Evolutionary conservation across 2,329 filamentous ascomycete genomes (phyloP).

Genomic region (Aotearoamyces nothofagi): DNA sequence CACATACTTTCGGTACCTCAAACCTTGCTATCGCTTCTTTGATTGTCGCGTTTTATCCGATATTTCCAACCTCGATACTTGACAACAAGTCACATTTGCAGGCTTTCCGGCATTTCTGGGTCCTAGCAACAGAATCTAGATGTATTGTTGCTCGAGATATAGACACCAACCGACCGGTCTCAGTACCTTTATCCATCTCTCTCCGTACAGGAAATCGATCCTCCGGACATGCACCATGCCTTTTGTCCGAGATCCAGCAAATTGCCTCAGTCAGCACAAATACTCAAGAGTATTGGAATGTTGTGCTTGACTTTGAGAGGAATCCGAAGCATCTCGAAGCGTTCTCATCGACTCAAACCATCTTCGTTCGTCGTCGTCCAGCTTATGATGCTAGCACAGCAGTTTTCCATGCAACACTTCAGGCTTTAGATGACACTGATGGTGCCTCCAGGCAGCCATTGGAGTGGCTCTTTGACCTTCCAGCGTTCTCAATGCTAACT

Average conservation of each 20-base stretch:
- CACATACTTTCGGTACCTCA: constrained; percentile 78
- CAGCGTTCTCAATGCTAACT: constrained; percentile 35
- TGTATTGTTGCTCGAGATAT: constrained; percentile 82
- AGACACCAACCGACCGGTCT: constrained; percentile 66
- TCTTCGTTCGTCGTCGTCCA: constrained; percentile 45
- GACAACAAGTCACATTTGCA: constrained; percentile 93
- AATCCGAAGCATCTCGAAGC: constrained; percentile 38
- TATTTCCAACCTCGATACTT: constrained; percentile 77
- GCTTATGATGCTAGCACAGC: constrained; percentile 37
- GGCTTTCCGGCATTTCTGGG: constrained; percentile 95
- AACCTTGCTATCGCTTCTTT: constrained; percentile 76
- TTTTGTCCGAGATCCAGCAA: constrained; percentile 29
- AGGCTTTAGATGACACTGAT: constrained; percentile 44
- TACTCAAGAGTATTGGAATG: constrained; percentile 49
- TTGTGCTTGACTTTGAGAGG: constrained; percentile 46
- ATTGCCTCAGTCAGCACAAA: constrained; percentile 32
- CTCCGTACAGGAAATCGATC: constrained; percentile 12
- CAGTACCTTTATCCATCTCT: constrained; percentile 51
- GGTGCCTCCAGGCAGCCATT: constrained; percentile 32
- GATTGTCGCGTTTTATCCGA: constrained; percentile 82
- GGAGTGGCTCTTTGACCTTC: constrained; percentile 47
- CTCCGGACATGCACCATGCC: constrained; percentile 20
- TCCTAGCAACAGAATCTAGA: constrained; percentile 76
- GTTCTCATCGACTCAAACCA: constrained; percentile 44
- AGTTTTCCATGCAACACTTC: constrained; percentile 46